Base-by-base conservation (phyloP, 768 basidiomycete species). In the Naganishia antarctica region DNA sequence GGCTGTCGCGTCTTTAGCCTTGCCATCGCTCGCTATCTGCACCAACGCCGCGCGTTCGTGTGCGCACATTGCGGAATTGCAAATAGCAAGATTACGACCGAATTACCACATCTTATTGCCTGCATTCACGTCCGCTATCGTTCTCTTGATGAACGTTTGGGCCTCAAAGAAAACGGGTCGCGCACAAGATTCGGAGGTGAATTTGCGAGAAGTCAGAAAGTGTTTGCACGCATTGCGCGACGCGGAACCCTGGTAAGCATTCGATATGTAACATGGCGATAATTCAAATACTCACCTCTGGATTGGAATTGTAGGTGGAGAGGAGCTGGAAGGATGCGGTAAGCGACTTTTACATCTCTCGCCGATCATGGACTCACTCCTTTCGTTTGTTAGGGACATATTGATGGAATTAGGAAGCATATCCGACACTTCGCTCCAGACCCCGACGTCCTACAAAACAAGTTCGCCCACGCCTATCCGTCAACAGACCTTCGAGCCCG, bases 31-130 rank as follows among this genome's bases (percentile, higher is more conserved):
- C 23, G 85, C 87, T 0, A 89, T 87, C 60, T 89, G 86, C 74
- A 85, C 86, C n/a, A 91, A 90, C 59, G 85, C 90, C 0, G 87
- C 90, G 1, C 81, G 88, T 8, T 88, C 87, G 0, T 86, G 83
- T 64, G 83, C 83, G 41, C 87, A 87, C 71, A 82, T 91, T 29
- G 74, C 87, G 21, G 88, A 90, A 68, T 78, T 83, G 2, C 80
- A 73, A 71, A 29, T 72, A 46, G 74, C 80, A 76, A 68, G 78
- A 21, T 76, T 32, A 6, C 18, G 18, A 44, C 25, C 53, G 29
- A 60, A 53, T 41, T 41, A 51, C 50, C 58, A 66, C 29, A 70
- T 70, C 29, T 65, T 69, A 28, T 48, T 70, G 15, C 73, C 76
- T 23, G 69, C 81, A 0, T 83, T 84, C 70, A 80, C 80, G 6